Percentiles rank a stretch among this genome's conserved stretches.
phyloP scores from a whole-genome alignment of 1,284 basidiomycete genomes.

The Pseudozyma flocculosa region DNA sequence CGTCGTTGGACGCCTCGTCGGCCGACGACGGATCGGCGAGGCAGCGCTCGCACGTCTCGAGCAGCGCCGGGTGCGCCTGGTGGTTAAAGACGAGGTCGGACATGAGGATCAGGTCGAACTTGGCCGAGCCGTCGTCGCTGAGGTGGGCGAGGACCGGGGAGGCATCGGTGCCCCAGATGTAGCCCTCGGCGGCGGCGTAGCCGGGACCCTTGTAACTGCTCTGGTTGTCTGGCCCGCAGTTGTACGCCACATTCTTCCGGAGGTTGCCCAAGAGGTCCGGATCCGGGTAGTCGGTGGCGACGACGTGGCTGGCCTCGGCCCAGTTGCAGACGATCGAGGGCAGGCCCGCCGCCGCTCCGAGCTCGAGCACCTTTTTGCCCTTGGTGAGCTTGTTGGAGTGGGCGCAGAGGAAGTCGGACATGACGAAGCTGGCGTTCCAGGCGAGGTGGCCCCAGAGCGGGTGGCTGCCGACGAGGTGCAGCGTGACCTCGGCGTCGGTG shows the following conservation, averaged over 20 bases:
- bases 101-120: conserved; percentile 80
- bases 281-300: conserved; percentile 93
- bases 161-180: conserved; percentile 81
- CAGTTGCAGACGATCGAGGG: conserved; percentile 62
- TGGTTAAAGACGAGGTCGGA: conserved; percentile 84
- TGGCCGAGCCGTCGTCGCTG: conserved; percentile 26
- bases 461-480: conserved; percentile 80
- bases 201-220: conserved; percentile 52
- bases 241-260: conserved; percentile 68
- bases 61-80: conserved; percentile 75
- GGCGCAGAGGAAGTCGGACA: conserved; percentile 56
- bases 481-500: conserved; percentile 47
- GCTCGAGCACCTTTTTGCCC: conserved; percentile 70
- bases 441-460: conserved; percentile 89
- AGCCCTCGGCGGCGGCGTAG: conserved; percentile 64
- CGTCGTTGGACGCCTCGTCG: conserved; percentile 9
- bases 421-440: conserved; percentile 64
- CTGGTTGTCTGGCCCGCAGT: conserved; percentile 60
- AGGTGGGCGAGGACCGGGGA: conserved; percentile 63
- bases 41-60: conserved; percentile 70
- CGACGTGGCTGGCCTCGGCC: conserved; percentile 63
- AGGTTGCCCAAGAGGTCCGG: conserved; percentile 76
- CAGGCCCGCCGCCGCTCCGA: conserved; percentile 88
- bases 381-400: conserved; percentile 60
- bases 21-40: conserved; percentile 42